A percentile compares a stretch with the other conserved stretches of the same genome.
These are phyloP conservation scores for Irpex sp. DNA, from an alignment of 1,284 basidiomycete species.

Conservation along the genomic window DNA sequence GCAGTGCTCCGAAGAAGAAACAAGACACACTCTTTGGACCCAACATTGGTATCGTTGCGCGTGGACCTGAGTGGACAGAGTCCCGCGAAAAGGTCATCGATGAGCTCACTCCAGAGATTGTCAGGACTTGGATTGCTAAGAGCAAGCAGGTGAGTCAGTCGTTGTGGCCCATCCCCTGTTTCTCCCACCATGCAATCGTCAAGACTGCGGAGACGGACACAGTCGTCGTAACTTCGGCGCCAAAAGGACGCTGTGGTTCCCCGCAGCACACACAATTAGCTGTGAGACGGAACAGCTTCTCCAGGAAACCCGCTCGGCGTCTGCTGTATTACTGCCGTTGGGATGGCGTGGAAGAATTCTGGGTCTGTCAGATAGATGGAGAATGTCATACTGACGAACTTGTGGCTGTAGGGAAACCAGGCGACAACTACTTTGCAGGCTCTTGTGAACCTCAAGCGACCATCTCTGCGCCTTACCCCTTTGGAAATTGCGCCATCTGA, in stretches of 20 bases:
- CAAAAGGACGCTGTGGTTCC: neutral
- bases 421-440: slow-evolving; percentile 89
- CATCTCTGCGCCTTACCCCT: slow-evolving; percentile 72
- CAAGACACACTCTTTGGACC: slow-evolving; percentile 65
- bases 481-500: slow-evolving; percentile 45
- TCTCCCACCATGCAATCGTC: neutral
- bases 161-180: slow-evolving; percentile 1
- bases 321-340: neutral
- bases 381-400: neutral
- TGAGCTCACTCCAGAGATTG: slow-evolving; percentile 72
- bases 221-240: neutral
- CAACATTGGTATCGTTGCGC: slow-evolving; percentile 54
- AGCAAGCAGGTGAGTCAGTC: slow-evolving; percentile 72
- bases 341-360: neutral
- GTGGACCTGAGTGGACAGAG: slow-evolving; percentile 42
- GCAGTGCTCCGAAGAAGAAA: slow-evolving; percentile 35
- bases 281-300: neutral
- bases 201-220: neutral
- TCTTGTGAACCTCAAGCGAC: slow-evolving; percentile 87
- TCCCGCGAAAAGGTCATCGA: slow-evolving; percentile 47
- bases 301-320: neutral
- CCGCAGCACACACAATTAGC: neutral
- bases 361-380: neutral
- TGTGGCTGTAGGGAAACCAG: slow-evolving; percentile 54
- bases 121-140: slow-evolving; percentile 79